These are phyloP conservation scores for Leptographium flavum DNA, from an alignment of 2,329 filamentous ascomycete genomes.

Conservation along the genomic window DNA sequence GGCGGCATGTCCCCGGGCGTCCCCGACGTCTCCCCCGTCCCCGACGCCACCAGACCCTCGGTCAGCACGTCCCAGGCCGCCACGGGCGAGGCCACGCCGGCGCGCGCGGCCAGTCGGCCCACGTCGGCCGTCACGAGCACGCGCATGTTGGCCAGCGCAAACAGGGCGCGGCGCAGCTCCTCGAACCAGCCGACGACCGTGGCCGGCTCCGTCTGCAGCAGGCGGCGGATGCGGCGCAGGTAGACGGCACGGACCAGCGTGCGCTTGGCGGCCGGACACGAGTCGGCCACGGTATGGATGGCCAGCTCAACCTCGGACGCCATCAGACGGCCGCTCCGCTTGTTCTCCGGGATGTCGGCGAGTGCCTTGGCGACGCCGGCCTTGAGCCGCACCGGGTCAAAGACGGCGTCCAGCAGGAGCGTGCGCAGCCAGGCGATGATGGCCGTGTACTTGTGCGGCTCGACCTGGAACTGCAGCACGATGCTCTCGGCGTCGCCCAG, in stretches of 20 bases:
- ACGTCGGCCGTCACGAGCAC: constrained; percentile 74
- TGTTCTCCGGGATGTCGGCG: constrained; percentile 82
- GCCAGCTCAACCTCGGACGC: constrained; percentile 55
- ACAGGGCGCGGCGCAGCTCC: constrained; percentile 58
- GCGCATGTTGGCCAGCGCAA: constrained; percentile 74
- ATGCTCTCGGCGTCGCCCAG: constrained; percentile 73
- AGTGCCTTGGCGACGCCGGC: constrained; percentile 65
- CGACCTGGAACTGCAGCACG: constrained; percentile 69
- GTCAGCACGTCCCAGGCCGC: constrained; percentile 62
- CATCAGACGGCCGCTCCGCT: constrained; percentile 68
- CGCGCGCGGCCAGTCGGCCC: constrained; percentile 53
- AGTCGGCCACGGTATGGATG: constrained; percentile 65
- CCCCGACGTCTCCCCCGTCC: constrained; percentile 15
- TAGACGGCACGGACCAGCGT: constrained; percentile 81
- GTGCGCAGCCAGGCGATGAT: constrained; percentile 74
- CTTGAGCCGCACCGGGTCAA: constrained; percentile 55
- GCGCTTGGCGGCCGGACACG: constrained; percentile 61
- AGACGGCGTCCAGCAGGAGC: constrained; percentile 77
- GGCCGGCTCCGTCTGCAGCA: constrained; percentile 63
- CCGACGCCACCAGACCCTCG: no score
- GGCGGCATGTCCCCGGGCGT: neutral
- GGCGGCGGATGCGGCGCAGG: constrained; percentile 68
- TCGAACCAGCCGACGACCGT: constrained; percentile 67
- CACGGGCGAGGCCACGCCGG: constrained; percentile 25
- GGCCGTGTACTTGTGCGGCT: constrained; percentile 72